Evolutionary conservation across 2,329 filamentous ascomycete genomes (phyloP).

Genomic region (Epichloe sp.): DNA sequence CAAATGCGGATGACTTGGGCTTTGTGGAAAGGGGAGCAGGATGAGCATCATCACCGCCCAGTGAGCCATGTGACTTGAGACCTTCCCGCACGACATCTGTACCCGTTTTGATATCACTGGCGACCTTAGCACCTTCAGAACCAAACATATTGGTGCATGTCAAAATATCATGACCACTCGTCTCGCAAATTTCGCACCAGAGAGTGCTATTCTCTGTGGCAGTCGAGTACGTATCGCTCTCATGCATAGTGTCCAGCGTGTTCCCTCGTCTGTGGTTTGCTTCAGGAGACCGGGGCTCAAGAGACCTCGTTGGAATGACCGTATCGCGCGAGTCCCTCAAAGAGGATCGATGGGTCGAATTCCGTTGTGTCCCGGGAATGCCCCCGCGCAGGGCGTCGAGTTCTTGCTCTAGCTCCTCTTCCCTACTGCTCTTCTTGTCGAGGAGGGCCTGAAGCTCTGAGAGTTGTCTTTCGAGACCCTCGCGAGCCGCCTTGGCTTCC

Average conservation of each 20-base stretch:
- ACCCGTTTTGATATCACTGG: constrained; percentile 17
- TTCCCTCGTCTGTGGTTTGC: constrained; percentile 19
- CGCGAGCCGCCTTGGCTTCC: constrained; percentile 24
- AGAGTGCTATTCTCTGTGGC: constrained; percentile 60
- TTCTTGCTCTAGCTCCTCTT: constrained; percentile 79
- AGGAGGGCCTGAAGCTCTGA: constrained; percentile 61
- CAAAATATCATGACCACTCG: constrained; percentile 80
- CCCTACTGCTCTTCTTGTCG: constrained; percentile 57
- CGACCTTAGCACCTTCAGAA: constrained; percentile 24
- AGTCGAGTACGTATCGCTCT: constrained; percentile 56
- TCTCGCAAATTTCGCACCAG: constrained; percentile 95
- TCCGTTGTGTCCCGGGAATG: constrained; percentile 13
- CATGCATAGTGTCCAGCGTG: constrained; percentile 55
- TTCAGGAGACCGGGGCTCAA: constrained; percentile 34
- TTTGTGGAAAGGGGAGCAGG: constrained; percentile 42
- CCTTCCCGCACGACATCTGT: constrained; percentile 24
- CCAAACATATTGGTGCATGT: constrained; percentile 87
- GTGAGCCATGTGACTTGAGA: constrained; percentile 26
- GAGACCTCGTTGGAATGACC: constrained; percentile 41
- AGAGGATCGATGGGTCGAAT: constrained; percentile 38
- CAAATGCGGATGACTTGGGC: constrained; percentile 26
- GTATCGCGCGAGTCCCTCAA: constrained; percentile 55
- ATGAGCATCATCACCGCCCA: constrained; percentile 28
- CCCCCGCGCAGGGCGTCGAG: constrained; percentile 50
- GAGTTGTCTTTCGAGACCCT: constrained; percentile 69